Conservation (phyloP, 2,329 filamentous ascomycete species). For the Alternaria conjuncta region DNA sequence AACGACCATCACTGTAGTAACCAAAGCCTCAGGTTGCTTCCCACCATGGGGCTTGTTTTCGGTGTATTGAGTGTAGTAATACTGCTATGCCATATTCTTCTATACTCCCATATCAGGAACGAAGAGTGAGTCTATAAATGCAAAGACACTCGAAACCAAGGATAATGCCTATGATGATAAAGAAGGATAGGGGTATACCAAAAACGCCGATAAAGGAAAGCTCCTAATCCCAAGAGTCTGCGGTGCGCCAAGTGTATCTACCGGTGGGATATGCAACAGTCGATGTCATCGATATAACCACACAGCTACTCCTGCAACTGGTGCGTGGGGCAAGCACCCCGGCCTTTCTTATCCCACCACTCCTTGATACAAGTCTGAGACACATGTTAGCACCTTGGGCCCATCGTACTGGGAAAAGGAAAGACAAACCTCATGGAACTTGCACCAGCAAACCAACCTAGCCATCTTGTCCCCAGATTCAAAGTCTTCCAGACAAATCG, state of each 20-base stretch:
- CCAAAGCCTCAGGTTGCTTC: not conserved
- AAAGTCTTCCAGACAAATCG: conserved; percentile 71
- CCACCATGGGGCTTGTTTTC: not conserved
- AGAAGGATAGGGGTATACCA: conserved; percentile 13
- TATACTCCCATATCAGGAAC: not conserved
- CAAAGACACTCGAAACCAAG: not conserved
- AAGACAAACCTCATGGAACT: conserved; percentile 62
- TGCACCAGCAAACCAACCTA: conserved; percentile 67
- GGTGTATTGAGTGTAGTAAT: not conserved
- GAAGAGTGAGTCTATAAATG: not conserved
- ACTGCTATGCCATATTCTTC: not conserved
- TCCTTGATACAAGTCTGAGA: conserved; percentile 60
- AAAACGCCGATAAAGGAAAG: not conserved
- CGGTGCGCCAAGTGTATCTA: not conserved
- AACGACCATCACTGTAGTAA: not conserved
- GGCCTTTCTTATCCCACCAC: conserved; percentile 65
- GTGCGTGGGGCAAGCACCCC: conserved; percentile 66
- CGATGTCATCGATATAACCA: not conserved
- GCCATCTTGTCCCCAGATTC: conserved; percentile 65
- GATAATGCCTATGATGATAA: not conserved
- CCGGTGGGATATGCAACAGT: not conserved
- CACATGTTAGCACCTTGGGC: conserved; percentile 3
- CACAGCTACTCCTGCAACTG: conserved; percentile 48
- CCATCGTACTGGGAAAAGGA: not conserved
- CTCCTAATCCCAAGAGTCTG: not conserved